A percentile compares a stretch with the other conserved stretches of the same genome.
These are phyloP conservation scores for Caloboletus firmus DNA, from an alignment of 1,284 basidiomycete species.

Conservation along the genomic window DNA sequence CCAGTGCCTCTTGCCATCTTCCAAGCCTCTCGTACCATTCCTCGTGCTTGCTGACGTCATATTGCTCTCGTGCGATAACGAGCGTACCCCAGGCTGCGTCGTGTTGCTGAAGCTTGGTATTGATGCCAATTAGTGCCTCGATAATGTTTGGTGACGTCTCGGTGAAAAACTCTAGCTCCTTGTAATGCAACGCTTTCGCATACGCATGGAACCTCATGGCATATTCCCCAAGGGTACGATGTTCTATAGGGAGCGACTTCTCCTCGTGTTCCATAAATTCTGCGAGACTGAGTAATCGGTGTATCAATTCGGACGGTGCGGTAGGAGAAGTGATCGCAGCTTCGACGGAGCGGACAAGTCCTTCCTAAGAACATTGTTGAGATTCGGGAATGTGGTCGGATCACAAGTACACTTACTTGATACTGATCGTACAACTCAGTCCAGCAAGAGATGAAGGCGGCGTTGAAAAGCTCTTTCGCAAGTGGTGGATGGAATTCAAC, in stretches of 20 bases:
- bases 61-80: conserved; percentile 81
- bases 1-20: conserved; percentile 93
- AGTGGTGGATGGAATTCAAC: conserved; percentile 92
- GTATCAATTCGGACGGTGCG: conserved; percentile 90
- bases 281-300: conserved; percentile 91
- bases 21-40: conserved; percentile 99
- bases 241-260: conserved; percentile 92
- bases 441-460: conserved; percentile 99
- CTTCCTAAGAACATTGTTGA: conserved; percentile 59
- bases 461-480: conserved; percentile 95
- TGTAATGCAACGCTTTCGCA: conserved; percentile 98
- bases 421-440: conserved; percentile 94
- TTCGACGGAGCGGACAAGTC: conserved; percentile 90
- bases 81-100: conserved; percentile 96
- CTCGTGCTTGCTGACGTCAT: conserved; percentile 86
- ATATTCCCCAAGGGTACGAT: conserved; percentile 91
- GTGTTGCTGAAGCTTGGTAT: conserved; percentile 95
- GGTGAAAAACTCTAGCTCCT: conserved; percentile 95
- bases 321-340: conserved; percentile 79
- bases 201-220: conserved; percentile 94
- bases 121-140: conserved; percentile 95
- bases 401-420: conserved; percentile 56
- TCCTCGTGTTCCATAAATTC: conserved; percentile 99
- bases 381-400: not conserved
- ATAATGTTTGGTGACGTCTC: conserved; percentile 88